These are phyloP conservation scores for Saccharomycopsis capsularis DNA, from an alignment of 805 yeast genomes.

Conservation along the genomic window DNA sequence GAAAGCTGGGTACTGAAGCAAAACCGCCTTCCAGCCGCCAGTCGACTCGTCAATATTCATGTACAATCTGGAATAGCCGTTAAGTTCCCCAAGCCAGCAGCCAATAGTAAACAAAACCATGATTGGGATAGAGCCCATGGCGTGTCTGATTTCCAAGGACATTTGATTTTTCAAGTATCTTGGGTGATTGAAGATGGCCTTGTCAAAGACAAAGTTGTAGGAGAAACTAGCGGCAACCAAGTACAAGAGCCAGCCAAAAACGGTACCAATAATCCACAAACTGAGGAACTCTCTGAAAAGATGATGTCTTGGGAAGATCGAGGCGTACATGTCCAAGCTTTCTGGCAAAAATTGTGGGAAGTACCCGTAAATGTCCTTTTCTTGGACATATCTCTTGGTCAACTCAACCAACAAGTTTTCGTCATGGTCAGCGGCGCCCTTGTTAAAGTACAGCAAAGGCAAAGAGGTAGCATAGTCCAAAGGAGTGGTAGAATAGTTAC, in stretches of 20 bases:
- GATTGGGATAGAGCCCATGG: slow-evolving; percentile 72
- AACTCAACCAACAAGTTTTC: slow-evolving; percentile 9
- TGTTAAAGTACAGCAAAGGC: neutral
- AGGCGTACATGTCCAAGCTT: slow-evolving; percentile 51
- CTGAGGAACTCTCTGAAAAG: slow-evolving; percentile 63
- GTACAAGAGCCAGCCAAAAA: slow-evolving; percentile 86
- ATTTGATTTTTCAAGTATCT: slow-evolving; percentile 92
- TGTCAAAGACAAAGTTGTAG: slow-evolving; percentile 75
- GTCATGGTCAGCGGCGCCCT: neutral
- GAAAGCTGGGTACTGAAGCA: slow-evolving; percentile 67
- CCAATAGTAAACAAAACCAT: slow-evolving; percentile 88
- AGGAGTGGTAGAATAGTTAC: slow-evolving; percentile 20
- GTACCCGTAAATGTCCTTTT: slow-evolving; percentile 49
- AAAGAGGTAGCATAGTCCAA: slow-evolving; percentile 11
- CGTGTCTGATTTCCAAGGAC: slow-evolving; percentile 72
- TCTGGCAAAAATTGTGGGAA: slow-evolving; percentile 53
- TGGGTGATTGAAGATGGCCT: slow-evolving; percentile 89
- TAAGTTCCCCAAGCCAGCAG: slow-evolving; percentile 78
- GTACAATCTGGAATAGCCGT: slow-evolving; percentile 78
- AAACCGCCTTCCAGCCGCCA: slow-evolving; percentile 62
- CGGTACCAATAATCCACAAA: slow-evolving; percentile 57
- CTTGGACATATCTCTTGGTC: slow-evolving; percentile 15
- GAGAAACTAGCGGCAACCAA: slow-evolving; percentile 69
- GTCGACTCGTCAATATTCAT: slow-evolving; percentile 52
- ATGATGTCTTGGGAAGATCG: slow-evolving; percentile 67